phyloP scores from a whole-genome alignment of 768 basidiomycete species.

The Mycena metata region DNA sequence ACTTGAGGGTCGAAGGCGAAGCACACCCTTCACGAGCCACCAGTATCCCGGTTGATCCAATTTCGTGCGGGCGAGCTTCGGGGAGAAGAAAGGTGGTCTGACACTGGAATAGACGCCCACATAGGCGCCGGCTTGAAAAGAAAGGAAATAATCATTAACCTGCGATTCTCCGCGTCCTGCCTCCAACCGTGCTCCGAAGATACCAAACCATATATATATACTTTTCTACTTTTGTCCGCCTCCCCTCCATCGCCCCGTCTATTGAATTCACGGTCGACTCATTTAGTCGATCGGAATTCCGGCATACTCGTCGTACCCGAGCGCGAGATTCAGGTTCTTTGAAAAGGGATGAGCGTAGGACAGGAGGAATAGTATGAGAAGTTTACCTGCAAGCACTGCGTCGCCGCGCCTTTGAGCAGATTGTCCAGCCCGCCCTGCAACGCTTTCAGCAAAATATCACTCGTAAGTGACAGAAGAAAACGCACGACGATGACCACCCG shows the following conservation, averaged over 20 bases:
- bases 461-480: conserved; percentile 38
- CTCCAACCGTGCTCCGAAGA: background rate
- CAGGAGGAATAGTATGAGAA: background rate
- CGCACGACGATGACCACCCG: conserved; percentile 94
- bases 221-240: conserved; percentile 19
- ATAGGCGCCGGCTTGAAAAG: background rate
- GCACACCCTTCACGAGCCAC: too few relatives aligned
- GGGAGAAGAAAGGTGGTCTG: too few relatives aligned
- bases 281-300: conserved; percentile 70
- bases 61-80: too few relatives aligned
- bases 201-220: conserved; percentile 15
- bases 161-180: conserved; percentile 12
- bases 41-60: too few relatives aligned
- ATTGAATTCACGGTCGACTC: too few relatives aligned
- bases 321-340: conserved; percentile 90
- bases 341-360: conserved; percentile 7
- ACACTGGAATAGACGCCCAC: too few relatives aligned
- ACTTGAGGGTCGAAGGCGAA: background rate
- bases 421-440: conserved; percentile 93
- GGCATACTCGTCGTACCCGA: conserved; percentile 88
- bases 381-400: conserved; percentile 95
- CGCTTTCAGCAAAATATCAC: background rate
- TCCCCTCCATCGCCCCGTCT: background rate
- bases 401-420: conserved; percentile 96
- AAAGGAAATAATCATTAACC: conserved; percentile 2